A percentile compares a stretch with the other conserved stretches of the same genome.
These are phyloP conservation scores for Leptographium lundbergii DNA, from an alignment of 2,329 filamentous ascomycete genomes.

Conservation along the genomic window DNA sequence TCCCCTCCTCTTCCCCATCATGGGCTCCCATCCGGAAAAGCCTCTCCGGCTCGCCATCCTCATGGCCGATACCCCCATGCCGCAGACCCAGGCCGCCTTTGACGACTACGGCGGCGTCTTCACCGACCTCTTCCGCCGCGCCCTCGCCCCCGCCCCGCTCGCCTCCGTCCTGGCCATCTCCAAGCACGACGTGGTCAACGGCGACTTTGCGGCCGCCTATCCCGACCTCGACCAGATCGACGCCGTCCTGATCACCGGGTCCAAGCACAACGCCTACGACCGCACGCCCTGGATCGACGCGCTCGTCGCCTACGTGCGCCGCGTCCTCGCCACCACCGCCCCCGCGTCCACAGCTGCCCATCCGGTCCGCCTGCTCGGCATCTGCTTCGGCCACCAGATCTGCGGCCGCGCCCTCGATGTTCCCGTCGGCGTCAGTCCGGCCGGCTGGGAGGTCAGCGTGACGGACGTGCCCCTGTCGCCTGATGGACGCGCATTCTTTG, in stretches of 20 bases:
- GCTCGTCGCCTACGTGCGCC: slow-evolving; percentile 55
- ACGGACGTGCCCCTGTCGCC: slow-evolving; percentile 53
- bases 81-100: slow-evolving; percentile 50
- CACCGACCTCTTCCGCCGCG: slow-evolving; percentile 42
- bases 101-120: slow-evolving; percentile 64
- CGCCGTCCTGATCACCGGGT: slow-evolving; percentile 70
- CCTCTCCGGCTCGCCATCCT: slow-evolving; percentile 72
- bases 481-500: slow-evolving; percentile 61
- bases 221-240: slow-evolving; percentile 64
- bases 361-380: slow-evolving; percentile 58
- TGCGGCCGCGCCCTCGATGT: slow-evolving; percentile 58
- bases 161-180: slow-evolving; percentile 42
- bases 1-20: neutral
- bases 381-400: slow-evolving; percentile 86
- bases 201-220: slow-evolving; percentile 43
- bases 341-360: slow-evolving; percentile 29
- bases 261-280: slow-evolving; percentile 62
- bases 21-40: neutral
- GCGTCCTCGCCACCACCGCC: slow-evolving; percentile 25
- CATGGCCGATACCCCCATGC: slow-evolving; percentile 71
- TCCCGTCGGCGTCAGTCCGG: slow-evolving; percentile 51
- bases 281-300: slow-evolving; percentile 63
- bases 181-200: slow-evolving; percentile 57
- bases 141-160: slow-evolving; percentile 31
- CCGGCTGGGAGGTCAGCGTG: slow-evolving; percentile 75